These are phyloP conservation scores for Erysiphe pulchra DNA, from an alignment of 2,329 filamentous ascomycete species.

Conservation along the genomic window DNA sequence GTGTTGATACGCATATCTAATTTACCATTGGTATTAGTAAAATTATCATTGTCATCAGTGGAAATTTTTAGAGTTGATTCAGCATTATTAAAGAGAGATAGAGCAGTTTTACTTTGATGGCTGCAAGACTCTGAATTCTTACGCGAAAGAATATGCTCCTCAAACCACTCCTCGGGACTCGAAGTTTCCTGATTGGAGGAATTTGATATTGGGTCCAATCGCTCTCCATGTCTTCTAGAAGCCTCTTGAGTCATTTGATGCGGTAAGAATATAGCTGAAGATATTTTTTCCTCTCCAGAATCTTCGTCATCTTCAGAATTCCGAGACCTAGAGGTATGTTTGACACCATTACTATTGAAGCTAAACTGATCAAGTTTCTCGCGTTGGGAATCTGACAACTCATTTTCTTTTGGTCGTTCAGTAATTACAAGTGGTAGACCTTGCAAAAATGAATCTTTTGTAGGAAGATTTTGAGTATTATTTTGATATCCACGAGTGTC, in stretches of 20 bases:
- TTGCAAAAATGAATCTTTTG: conserved; percentile 11
- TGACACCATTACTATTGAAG: not conserved
- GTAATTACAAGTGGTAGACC: conserved; percentile 12
- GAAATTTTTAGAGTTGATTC: not conserved
- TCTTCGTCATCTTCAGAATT: conserved; percentile 22
- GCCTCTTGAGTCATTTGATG: conserved; percentile 31
- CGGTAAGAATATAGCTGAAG: conserved; percentile 61
- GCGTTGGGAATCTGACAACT: not conserved
- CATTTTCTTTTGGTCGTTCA: conserved; percentile 4
- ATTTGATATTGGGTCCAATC: conserved; percentile 2
- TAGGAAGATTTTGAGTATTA: conserved; percentile 10
- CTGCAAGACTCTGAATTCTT: conserved; percentile 11
- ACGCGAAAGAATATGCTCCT: conserved; percentile 12
- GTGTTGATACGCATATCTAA: not conserved
- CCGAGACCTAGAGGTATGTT: conserved; percentile 1
- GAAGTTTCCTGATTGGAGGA: conserved; percentile 1
- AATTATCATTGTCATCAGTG: not conserved
- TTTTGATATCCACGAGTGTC: conserved; percentile 16
- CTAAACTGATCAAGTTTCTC: not conserved
- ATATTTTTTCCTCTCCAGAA: conserved; percentile 63
- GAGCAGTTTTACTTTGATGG: not conserved
- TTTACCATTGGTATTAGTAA: not conserved
- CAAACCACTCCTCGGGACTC: conserved; percentile 12
- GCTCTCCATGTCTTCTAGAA: conserved; percentile 12
- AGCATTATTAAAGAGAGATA: not conserved